These are phyloP conservation scores for Parasarocladium wereldwijsianum DNA, from an alignment of 2,329 filamentous ascomycete genomes.

Conservation along the genomic window DNA sequence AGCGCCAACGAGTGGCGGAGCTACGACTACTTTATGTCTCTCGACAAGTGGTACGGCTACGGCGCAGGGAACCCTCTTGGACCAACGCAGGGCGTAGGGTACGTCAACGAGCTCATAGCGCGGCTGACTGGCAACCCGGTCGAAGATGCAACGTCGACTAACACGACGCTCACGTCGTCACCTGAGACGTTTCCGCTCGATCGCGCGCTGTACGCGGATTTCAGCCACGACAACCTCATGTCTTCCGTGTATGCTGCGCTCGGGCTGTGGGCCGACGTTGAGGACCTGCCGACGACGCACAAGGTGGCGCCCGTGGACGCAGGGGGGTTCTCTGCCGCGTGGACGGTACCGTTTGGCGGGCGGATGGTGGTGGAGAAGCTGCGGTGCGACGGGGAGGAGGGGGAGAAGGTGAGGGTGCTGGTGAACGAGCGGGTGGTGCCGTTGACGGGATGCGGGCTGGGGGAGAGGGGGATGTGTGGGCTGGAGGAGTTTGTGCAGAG, in stretches of 20 bases:
- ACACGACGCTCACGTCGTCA: constrained; percentile 58
- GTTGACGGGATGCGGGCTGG: constrained; percentile 54
- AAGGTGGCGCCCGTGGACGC: constrained; percentile 35
- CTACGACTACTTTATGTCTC: constrained; percentile 68
- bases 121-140: constrained; percentile 59
- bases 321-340: constrained; percentile 59
- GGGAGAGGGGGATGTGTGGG: constrained; percentile 55
- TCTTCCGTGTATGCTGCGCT: constrained; percentile 60
- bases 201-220: constrained; percentile 64
- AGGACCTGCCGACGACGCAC: constrained; percentile 33
- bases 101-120: constrained; percentile 74
- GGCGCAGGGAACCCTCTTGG: constrained; percentile 64
- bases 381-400: constrained; percentile 39
- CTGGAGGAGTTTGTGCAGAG: constrained; percentile 59
- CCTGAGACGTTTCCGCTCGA: constrained; percentile 59
- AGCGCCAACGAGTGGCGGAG: constrained; percentile 54
- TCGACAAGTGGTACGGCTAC: constrained; percentile 78
- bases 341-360: constrained; percentile 70
- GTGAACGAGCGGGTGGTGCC: constrained; percentile 74
- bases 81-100: constrained; percentile 76
- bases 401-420: constrained; percentile 65
- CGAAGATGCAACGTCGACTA: constrained; percentile 58
- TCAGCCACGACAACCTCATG: constrained; percentile 87
- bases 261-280: constrained; percentile 58
- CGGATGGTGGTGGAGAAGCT: constrained; percentile 84